Conservation (phyloP, 2,329 filamentous ascomycete genomes). For the Alternaria arbusti region DNA sequence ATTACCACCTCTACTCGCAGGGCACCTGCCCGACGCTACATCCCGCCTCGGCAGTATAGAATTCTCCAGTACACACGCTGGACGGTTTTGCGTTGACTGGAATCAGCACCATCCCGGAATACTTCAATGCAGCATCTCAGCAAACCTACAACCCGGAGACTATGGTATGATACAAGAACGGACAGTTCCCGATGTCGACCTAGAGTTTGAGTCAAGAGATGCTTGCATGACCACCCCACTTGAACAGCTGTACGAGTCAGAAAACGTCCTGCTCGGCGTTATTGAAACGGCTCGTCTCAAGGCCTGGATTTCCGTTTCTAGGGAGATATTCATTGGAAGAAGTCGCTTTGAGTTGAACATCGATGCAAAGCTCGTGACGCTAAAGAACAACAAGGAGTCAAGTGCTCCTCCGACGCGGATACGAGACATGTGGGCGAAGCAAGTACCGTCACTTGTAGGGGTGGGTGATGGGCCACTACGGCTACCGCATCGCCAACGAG, state of each 20-base stretch:
- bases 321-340: neutral
- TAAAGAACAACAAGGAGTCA: neutral
- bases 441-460: too few relatives aligned
- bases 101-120: neutral
- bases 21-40: neutral
- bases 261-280: rapidly evolving
- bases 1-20: rapidly evolving
- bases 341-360: neutral
- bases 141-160: rapidly evolving
- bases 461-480: neutral
- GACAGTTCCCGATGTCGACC: rapidly evolving
- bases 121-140: neutral
- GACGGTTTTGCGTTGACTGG: neutral
- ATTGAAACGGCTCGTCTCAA: rapidly evolving
- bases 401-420: too few relatives aligned
- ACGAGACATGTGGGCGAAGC: too few relatives aligned
- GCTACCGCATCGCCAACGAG: neutral
- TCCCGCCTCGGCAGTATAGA: neutral
- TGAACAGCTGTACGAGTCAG: neutral
- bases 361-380: neutral
- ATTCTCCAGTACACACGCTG: neutral
- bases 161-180: neutral
- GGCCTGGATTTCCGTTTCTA: neutral
- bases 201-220: neutral
- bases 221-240: neutral